These are phyloP conservation scores for Lasiosphaeria hispida DNA, from an alignment of 495 filamentous ascomycete species.

Conservation along the genomic window DNA sequence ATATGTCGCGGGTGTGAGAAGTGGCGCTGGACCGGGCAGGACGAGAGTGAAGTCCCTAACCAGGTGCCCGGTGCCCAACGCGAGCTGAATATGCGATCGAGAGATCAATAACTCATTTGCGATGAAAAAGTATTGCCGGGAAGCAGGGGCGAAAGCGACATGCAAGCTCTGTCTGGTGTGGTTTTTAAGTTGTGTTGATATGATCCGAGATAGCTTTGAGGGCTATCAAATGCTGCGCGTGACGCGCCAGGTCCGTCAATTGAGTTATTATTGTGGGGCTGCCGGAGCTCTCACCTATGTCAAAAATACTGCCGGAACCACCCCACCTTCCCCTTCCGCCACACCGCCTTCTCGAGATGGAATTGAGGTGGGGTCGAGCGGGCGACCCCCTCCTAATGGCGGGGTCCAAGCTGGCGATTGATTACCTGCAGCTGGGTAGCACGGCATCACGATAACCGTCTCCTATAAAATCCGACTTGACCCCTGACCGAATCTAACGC, in stretches of 20 bases:
- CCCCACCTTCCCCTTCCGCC: neutral
- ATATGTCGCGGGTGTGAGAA: neutral
- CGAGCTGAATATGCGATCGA: too few relatives aligned
- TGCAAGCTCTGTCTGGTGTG: too few relatives aligned
- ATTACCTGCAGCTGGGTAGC: neutral
- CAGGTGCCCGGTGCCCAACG: too few relatives aligned
- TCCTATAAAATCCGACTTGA: neutral
- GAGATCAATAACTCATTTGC: too few relatives aligned
- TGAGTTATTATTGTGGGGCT: too few relatives aligned
- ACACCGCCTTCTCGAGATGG: neutral
- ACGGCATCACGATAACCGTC: neutral
- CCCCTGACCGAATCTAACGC: neutral
- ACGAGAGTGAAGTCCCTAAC: too few relatives aligned
- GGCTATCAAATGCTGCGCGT: too few relatives aligned
- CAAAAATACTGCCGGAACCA: neutral
- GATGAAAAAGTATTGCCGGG: too few relatives aligned
- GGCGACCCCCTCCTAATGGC: too few relatives aligned
- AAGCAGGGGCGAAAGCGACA: too few relatives aligned
- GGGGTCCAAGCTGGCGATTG: neutral
- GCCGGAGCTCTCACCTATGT: neutral
- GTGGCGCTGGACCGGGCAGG: neutral
- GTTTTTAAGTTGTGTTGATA: too few relatives aligned
- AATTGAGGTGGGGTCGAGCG: neutral
- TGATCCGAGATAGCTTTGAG: too few relatives aligned
- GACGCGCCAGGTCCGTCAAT: neutral